These are phyloP conservation scores for Blepharisma stoltei DNA, from an alignment of 73 alveolate genomes.

Conservation along the genomic window DNA sequence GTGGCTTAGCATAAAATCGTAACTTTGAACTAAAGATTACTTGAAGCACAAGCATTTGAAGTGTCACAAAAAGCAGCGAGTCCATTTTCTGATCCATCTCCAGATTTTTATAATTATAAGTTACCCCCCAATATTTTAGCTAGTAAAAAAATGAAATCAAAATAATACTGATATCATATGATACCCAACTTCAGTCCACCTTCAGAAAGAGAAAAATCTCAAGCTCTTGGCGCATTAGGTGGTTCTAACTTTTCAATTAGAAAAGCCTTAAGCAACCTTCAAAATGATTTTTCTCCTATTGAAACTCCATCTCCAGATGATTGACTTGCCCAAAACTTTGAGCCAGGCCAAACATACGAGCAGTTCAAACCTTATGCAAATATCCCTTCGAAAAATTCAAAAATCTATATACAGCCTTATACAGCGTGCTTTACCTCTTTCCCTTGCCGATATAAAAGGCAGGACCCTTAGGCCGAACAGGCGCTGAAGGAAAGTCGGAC, in stretches of 20 bases:
- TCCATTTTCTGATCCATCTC: no score
- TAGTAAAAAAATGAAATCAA: not conserved
- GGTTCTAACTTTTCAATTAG: not conserved
- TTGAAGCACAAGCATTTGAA: no score
- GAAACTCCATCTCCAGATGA: constrained; percentile 37
- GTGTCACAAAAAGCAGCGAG: no score
- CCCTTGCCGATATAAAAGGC: no score
- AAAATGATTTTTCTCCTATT: not conserved
- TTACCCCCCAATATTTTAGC: no score
- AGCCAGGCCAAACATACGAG: constrained; percentile 61
- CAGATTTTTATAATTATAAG: no score
- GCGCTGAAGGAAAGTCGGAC: no score
- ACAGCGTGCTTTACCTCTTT: no score
- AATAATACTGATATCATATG: not conserved
- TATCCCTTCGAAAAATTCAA: not conserved
- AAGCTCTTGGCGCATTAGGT: constrained; percentile 27
- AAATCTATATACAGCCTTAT: constrained; percentile 41
- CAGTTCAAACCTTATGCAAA: constrained; percentile 8
- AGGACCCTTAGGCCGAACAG: no score
- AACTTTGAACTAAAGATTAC: no score
- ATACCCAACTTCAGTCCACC: constrained; percentile 22
- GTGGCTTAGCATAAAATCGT: no score
- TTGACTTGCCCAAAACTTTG: constrained; percentile 55
- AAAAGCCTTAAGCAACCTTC: not conserved
- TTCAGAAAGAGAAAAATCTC: not conserved